phyloP scores from a whole-genome alignment of 2,329 filamentous ascomycete genomes.

The Aspergillus bombycis region DNA sequence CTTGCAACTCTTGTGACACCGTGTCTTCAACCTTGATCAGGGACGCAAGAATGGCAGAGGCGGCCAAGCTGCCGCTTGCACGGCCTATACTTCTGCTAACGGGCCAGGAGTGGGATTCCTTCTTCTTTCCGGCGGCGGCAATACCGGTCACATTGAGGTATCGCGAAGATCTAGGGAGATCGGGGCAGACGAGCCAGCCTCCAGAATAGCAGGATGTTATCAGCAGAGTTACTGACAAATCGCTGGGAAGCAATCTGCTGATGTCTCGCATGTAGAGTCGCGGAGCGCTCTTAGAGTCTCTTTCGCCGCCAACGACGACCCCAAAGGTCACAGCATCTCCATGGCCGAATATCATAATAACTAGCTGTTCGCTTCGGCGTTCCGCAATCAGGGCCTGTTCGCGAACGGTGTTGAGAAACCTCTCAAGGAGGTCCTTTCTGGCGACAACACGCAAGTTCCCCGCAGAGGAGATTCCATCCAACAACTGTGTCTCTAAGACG shows the following conservation, averaged over 20 bases:
- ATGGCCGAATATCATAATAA: slow-evolving; percentile 22
- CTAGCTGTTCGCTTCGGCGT: slow-evolving; percentile 12
- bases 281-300: neutral
- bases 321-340: slow-evolving; percentile 15
- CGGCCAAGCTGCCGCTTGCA: slow-evolving; percentile 14
- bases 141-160: slow-evolving; percentile 14
- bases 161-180: slow-evolving; percentile 1
- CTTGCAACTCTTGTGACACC: neutral
- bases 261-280: slow-evolving; percentile 12
- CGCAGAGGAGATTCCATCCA: slow-evolving; percentile 8
- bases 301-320: slow-evolving; percentile 10
- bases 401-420: slow-evolving; percentile 15
- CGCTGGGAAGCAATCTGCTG: neutral
- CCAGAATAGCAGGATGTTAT: slow-evolving; percentile 15
- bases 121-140: slow-evolving; percentile 9
- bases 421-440: slow-evolving; percentile 15
- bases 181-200: slow-evolving; percentile 12
- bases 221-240: slow-evolving; percentile 7
- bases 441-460: slow-evolving; percentile 16
- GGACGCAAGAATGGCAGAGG: slow-evolving; percentile 17
- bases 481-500: slow-evolving; percentile 16
- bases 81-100: slow-evolving; percentile 12
- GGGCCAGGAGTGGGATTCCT: slow-evolving; percentile 14
- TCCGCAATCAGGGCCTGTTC: slow-evolving; percentile 17
- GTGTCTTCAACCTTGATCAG: slow-evolving; percentile 9